Evolutionary conservation across 2,329 filamentous ascomycete species (phyloP).

Genomic region (Penicillium freii): DNA sequence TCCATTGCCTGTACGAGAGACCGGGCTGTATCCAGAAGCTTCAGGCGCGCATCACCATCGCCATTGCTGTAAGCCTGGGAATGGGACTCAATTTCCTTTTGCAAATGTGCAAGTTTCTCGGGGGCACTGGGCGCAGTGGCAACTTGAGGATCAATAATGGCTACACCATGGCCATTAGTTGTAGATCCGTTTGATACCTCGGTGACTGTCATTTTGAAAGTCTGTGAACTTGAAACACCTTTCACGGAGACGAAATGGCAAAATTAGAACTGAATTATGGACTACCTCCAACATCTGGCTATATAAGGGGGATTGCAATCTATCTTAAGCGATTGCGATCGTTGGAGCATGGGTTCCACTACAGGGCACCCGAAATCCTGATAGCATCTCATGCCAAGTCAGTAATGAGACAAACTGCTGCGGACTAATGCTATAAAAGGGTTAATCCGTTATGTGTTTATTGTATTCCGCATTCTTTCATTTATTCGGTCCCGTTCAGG

Average conservation of each 20-base stretch:
- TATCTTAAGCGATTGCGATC: neutral
- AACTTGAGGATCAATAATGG: slow-evolving; percentile 19
- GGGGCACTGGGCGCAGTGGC: slow-evolving; percentile 21
- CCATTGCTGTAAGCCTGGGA: slow-evolving; percentile 14
- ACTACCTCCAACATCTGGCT: neutral
- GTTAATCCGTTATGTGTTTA: neutral
- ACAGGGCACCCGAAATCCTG: neutral
- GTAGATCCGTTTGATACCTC: neutral
- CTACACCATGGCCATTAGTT: neutral
- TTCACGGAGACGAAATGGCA: neutral
- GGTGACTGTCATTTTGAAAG: slow-evolving; percentile 1
- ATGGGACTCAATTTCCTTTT: slow-evolving; percentile 17
- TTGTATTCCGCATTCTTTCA: neutral
- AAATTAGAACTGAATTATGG: neutral
- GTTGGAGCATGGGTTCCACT: neutral
- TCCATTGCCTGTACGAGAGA: slow-evolving; percentile 28
- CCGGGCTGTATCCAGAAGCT: slow-evolving; percentile 27
- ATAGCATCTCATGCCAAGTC: neutral
- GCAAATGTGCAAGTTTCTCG: slow-evolving; percentile 18
- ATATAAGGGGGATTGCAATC: neutral
- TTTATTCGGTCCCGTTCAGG: neutral
- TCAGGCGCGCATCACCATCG: slow-evolving; percentile 17
- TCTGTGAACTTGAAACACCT: neutral
- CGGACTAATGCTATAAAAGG: neutral
- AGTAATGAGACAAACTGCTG: neutral